A percentile compares a stretch with the other conserved stretches of the same genome.
phyloP scores from a whole-genome alignment of 306 rosid species.

The Gastrolobium villosum region DNA sequence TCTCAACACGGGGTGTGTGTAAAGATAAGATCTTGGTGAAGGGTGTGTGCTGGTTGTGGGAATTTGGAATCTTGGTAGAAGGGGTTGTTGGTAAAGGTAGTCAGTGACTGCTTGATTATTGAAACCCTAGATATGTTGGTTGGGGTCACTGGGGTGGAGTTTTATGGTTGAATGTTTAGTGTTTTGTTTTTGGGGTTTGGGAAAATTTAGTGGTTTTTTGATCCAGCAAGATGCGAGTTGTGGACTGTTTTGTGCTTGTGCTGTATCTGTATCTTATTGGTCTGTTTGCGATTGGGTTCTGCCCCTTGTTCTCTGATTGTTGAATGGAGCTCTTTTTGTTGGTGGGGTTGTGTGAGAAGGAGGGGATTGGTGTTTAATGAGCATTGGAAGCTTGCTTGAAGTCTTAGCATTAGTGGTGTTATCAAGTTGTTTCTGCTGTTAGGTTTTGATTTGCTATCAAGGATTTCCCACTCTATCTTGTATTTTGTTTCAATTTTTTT shows the following conservation, averaged over 20 bases:
- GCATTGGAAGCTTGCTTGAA: constrained; percentile 22
- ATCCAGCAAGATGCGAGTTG: constrained; percentile 42
- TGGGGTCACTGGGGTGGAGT: constrained; percentile 38
- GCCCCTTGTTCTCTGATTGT: constrained; percentile 18
- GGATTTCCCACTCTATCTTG: neutral
- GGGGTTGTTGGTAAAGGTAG: constrained; percentile 32
- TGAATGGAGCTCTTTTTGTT: constrained; percentile 30
- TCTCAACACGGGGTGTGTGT: constrained; percentile 30
- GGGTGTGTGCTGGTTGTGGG: constrained; percentile 11
- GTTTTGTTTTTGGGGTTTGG: constrained; percentile 31
- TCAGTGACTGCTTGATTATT: constrained; percentile 27
- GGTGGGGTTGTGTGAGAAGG: neutral
- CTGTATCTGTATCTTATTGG: constrained; percentile 28
- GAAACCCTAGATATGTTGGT: constrained; percentile 66
- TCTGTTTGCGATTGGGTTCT: constrained; percentile 32
- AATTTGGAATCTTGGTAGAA: constrained; percentile 40
- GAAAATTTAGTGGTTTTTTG: constrained; percentile 37
- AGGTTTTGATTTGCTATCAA: constrained; percentile 37
- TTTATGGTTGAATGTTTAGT: constrained; percentile 35
- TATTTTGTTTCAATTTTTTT: neutral
- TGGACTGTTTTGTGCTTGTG: constrained; percentile 44
- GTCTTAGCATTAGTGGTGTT: constrained; percentile 34
- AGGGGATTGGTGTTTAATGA: neutral
- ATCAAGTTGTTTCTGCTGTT: constrained; percentile 15
- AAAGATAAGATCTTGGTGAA: constrained; percentile 51